A percentile compares a stretch with the other conserved stretches of the same genome.
These are phyloP conservation scores for Entomortierella parvispora DNA, from an alignment of 192 early-diverging fungal species.

Conservation along the genomic window DNA sequence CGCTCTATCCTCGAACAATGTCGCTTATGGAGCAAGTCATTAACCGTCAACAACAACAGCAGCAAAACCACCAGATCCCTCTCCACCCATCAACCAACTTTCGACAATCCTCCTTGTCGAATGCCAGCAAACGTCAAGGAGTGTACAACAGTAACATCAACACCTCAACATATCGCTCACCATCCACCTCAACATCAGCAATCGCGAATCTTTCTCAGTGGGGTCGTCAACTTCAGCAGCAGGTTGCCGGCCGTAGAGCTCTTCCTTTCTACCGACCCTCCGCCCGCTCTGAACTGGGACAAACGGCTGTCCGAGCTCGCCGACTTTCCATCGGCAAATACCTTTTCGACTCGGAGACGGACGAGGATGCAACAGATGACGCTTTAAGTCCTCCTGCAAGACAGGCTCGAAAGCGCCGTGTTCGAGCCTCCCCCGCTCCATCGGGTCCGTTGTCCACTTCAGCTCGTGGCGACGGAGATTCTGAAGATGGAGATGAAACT, in stretches of 20 bases:
- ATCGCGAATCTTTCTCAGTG: constrained; percentile 8
- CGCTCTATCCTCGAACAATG: constrained; percentile 19
- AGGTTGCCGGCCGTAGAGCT: too few species aligned
- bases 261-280: too few species aligned
- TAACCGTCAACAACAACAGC: constrained; percentile 36
- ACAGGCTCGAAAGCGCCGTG: constrained; percentile 34
- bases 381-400: neutral
- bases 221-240: constrained; percentile 29
- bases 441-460: neutral
- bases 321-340: constrained; percentile 36
- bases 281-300: too few species aligned
- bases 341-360: constrained; percentile 45
- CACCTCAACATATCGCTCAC: neutral
- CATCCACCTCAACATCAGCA: neutral
- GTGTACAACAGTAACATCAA: too few species aligned
- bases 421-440: constrained; percentile 5
- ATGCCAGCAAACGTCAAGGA: constrained; percentile 5
- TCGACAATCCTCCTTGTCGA: constrained; percentile 38
- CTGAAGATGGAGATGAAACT: constrained; percentile 36
- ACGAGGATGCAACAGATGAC: constrained; percentile 7
- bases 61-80: constrained; percentile 12
- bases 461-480: neutral
- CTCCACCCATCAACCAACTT: constrained; percentile 26
- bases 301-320: constrained; percentile 40
- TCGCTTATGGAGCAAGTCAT: constrained; percentile 51